Evolutionary conservation across 2,329 filamentous ascomycete genomes (phyloP).

Genomic region (Colletotrichum salicis): DNA sequence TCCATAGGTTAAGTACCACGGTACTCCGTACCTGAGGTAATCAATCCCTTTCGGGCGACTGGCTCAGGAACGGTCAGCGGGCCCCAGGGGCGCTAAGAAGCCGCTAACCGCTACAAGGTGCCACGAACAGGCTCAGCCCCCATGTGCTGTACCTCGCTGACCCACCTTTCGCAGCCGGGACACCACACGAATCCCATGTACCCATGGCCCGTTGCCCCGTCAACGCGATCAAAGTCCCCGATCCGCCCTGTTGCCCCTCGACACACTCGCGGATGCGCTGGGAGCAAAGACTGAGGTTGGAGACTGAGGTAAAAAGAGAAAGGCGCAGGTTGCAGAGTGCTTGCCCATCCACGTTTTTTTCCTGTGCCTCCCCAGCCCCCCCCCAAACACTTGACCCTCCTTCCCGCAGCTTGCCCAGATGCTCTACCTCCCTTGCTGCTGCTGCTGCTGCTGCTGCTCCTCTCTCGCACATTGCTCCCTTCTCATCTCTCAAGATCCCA

Average conservation of each 20-base stretch:
- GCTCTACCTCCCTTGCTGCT: background rate
- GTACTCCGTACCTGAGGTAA: too few species aligned
- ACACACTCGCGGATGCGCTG: conserved; percentile 35
- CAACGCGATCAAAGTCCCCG: conserved; percentile 29
- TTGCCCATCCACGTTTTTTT: background rate
- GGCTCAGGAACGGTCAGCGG: conserved; percentile 13
- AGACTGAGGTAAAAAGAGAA: background rate
- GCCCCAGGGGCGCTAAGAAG: background rate
- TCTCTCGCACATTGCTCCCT: background rate
- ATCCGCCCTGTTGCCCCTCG: conserved; percentile 35
- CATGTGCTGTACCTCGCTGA: background rate
- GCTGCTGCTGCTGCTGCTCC: background rate
- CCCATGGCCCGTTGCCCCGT: conserved; percentile 12
- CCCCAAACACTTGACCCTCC: conserved; percentile 1
- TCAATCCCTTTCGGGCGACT: background rate
- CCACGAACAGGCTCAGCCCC: conserved; percentile 13
- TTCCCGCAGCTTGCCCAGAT: background rate
- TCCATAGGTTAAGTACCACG: too few species aligned
- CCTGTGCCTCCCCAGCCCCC: background rate
- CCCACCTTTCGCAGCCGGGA: conserved; percentile 6
- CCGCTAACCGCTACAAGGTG: conserved; percentile 11
- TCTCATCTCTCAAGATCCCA: conserved; percentile 9
- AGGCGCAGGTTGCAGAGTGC: background rate
- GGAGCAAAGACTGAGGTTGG: background rate
- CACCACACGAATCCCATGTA: conserved; percentile 15